Evolutionary conservation across 345 rosid species (phyloP), one percentile per base, ranked within the genome.

Genomic region (Mallotus nudiflorus): DNA sequence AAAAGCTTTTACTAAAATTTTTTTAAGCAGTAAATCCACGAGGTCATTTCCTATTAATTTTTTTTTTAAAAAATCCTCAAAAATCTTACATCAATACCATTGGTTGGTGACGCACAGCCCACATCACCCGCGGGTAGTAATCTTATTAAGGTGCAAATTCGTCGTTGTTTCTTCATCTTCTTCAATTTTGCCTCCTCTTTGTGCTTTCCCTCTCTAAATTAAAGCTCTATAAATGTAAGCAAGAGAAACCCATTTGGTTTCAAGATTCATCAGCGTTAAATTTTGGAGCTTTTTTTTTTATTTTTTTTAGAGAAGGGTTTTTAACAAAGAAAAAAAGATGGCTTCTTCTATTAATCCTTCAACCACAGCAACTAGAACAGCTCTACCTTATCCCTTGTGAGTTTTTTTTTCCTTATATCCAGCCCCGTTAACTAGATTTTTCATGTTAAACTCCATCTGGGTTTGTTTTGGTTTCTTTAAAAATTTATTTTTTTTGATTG

Each of bases 291-390:
- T 49, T 20, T 58, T 10, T 44, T 28, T 3, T 2, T 42, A 11
- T 20, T 18, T 8, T 8, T 24, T 22, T 20, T 28, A 25, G 59
- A 25, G 42, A 70, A 31, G 25, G 53, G 44, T 51, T 42, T 42
- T 42, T 14, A 27, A 56, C 28, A 28, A 18, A 28, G 53, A 44
- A 53, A 8, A 45, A 25, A 18, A 22, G 22, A 61, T 66, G 76
- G 71, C 71, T 58, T 57, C 71, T 58, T 57, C 76, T 10, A 49
- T 73, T 15, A 65, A 66, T 52, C 70, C 70, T 58, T 58, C 76
- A 65, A 66, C 66, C n/a, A n/a, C n/a, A 2, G 46, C 70, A 44
- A 19, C 59, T 22, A 56, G 76, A 66, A 57, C 71, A 49, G 58
- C 71, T 14, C 55, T 55, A 27, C 50, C 75, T 5, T 50, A 42